Conservation (phyloP, 2,329 filamentous ascomycete genomes). For the Fusarium equiseti region DNA sequence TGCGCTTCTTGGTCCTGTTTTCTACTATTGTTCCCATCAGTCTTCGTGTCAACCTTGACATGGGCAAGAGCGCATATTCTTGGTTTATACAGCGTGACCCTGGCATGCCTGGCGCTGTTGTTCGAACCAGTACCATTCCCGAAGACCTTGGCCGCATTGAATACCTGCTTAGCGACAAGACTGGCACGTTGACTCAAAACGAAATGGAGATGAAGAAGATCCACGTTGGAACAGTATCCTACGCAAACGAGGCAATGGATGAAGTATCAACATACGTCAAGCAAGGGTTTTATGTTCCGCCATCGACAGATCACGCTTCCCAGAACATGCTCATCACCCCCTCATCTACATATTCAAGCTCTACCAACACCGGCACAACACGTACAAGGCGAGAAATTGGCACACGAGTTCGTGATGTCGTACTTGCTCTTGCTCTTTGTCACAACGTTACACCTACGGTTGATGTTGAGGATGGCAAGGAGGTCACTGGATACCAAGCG, state of each 20-base stretch:
- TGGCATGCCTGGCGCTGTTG: constrained; percentile 91
- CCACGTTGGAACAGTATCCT: constrained; percentile 96
- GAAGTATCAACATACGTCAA: constrained; percentile 89
- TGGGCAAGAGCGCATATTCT: constrained; percentile 97
- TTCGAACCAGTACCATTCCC: constrained; percentile 96
- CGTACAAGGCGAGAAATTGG: constrained; percentile 94
- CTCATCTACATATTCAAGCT: constrained; percentile 75
- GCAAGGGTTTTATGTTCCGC: constrained; percentile 78
- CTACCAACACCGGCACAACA: constrained; percentile 73
- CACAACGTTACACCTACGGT: constrained; percentile 92
- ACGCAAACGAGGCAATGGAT: constrained; percentile 98
- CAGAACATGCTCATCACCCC: constrained; percentile 75
- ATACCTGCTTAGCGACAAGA: constrained; percentile 96
- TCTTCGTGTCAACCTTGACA: constrained; percentile 93
- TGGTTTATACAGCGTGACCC: constrained; percentile 93
- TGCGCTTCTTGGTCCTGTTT: constrained; percentile 97
- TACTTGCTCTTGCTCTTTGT: constrained; percentile 90
- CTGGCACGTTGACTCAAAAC: constrained; percentile 97
- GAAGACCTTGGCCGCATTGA: constrained; percentile 96
- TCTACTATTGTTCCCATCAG: constrained; percentile 99
- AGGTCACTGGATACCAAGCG: constrained; percentile 89
- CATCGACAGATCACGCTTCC: constrained; percentile 59
- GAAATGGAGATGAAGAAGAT: constrained; percentile 99
- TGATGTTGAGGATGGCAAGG: constrained; percentile 83
- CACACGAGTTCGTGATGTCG: constrained; percentile 90